Evolutionary conservation across 2,329 filamentous ascomycete species (phyloP), one percentile per base, ranked within the genome.

Genomic region (Pseudophaeomoniella oleicola): DNA sequence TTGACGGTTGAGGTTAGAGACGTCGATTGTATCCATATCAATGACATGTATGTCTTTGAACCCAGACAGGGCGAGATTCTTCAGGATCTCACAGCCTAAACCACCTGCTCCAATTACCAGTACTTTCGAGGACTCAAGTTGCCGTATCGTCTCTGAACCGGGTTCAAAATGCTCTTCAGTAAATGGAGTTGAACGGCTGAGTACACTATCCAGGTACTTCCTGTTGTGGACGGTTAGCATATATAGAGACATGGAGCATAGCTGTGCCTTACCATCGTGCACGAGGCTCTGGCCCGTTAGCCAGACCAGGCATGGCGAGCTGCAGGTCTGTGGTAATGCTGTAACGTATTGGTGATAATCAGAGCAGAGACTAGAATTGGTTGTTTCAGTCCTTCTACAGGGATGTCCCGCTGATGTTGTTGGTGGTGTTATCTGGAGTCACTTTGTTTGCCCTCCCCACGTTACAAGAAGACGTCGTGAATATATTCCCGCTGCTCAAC

Each of bases 1-100:
- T 52, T 98, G 90, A 30, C 90, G 81, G 60, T 98, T 98, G 15
- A 98, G 71, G 56, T 98, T 98, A 35, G 87, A 94, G 42, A 98
- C 88, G 54, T 98, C 90, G 57, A 98, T 98, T 1, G 88, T 98
- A 59, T 98, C 84, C 90, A 98, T 98, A 62, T 98, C 90, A 50
- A 98, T 96, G 40, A 98, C 90, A 64, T 98, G 86, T 47, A 98
- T 94, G 51, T 94, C 76, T 58, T 82, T 92, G 66, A 98, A 98
- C 17, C 87, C 86, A 2, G 88, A 94, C 36, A 98, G 71, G 30
- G 90, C 90, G 19, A 98, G 71, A 52, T 98, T 85, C 66, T 98
- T 98, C 36, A 98, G 66, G 32, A 98, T 93, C 56, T 98, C 90
- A 51, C 90, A 98, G 46, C 90, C 90, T 41, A 98, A 62, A 9